Base-by-base conservation (phyloP, 2,329 filamentous ascomycete species). In the Knufia petricola region DNA sequence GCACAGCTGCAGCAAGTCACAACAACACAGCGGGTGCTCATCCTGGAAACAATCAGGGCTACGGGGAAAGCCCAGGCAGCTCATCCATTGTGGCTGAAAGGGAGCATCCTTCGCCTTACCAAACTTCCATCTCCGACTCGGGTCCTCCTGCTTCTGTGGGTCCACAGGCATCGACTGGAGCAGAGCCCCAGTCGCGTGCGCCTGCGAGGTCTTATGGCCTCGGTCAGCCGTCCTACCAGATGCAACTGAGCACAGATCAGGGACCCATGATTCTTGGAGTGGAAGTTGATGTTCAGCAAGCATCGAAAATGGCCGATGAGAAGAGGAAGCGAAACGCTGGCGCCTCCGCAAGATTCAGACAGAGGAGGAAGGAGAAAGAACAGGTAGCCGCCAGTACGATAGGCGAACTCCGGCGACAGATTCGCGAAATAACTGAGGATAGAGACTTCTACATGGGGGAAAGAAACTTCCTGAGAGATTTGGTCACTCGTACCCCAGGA, bases 261-360 rank as follows among this genome's bases (percentile, higher is more conserved):
- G 60, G 61, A 44, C 60, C 48, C 42, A 60, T 67, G 64, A 58
- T 70, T 65, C 57, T 65, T 58, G 55, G 68, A 64, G 56, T 69
- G 59, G 52, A 56, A 37, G 40, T 52, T 26, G 87, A 94, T 62
- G 80, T 85, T 37, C 84, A 87, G 57, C 84, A 87, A 58, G 87
- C 84, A 10, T 94, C 87, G 10, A 83, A 82, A 56, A 80, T 86
- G 58, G 85, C 86, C 32, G 85, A 92, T 60, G 86, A 94, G 64
- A 94, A 92, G 67, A 76, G 87, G 49, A 82, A 84, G 63, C 78
- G 87, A 45, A 94, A 94, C 60, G 87, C 87, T 34, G 85, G 85
- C 41, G 87, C 87, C 4, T 94, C 87, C 49, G 86, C 86, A 41
- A 77, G 87, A 51, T 92, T 94, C 56, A 78, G 87, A 48, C 79